Conservation (phyloP, 768 basidiomycete genomes). For the Podaxis carcinomalis region DNA sequence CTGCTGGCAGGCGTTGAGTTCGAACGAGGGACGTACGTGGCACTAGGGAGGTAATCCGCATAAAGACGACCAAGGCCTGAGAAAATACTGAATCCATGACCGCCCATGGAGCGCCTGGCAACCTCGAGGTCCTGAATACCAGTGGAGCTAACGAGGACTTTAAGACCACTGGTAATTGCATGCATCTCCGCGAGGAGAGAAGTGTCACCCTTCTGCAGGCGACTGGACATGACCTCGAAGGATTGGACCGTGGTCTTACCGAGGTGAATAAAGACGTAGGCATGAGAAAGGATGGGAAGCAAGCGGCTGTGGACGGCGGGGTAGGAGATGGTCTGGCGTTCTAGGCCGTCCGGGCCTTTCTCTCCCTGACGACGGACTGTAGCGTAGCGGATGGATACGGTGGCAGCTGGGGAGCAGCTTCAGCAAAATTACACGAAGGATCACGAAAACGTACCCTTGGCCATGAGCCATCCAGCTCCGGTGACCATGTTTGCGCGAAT, state of each 20-base stretch:
- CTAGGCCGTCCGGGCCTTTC: conserved; percentile 44
- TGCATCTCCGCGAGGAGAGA: conserved; percentile 70
- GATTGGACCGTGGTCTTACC: conserved; percentile 51
- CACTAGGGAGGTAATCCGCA: conserved; percentile 59
- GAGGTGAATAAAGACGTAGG: conserved; percentile 65
- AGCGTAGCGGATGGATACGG: conserved; percentile 66
- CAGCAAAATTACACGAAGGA: not conserved
- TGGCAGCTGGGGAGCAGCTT: conserved; percentile 36
- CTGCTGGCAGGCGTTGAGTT: not conserved
- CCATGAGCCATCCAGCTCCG: conserved; percentile 56
- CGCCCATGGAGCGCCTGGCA: conserved; percentile 69
- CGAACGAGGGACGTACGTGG: conserved; percentile 42
- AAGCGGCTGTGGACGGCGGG: conserved; percentile 74
- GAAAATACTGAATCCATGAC: conserved; percentile 72
- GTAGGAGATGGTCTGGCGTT: conserved; percentile 65
- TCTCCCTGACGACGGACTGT: conserved; percentile 70
- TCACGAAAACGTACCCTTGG: conserved; percentile 44
- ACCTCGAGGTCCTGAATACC: conserved; percentile 57
- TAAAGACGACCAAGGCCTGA: conserved; percentile 63
- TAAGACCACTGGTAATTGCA: conserved; percentile 65
- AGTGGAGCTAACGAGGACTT: conserved; percentile 51
- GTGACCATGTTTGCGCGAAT: conserved; percentile 68
- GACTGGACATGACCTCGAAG: conserved; percentile 45
- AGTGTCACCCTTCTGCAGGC: conserved; percentile 52
- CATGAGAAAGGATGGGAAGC: conserved; percentile 62